Conservation (phyloP, 441 rosid genomes). For the Jatropha podagrica region DNA sequence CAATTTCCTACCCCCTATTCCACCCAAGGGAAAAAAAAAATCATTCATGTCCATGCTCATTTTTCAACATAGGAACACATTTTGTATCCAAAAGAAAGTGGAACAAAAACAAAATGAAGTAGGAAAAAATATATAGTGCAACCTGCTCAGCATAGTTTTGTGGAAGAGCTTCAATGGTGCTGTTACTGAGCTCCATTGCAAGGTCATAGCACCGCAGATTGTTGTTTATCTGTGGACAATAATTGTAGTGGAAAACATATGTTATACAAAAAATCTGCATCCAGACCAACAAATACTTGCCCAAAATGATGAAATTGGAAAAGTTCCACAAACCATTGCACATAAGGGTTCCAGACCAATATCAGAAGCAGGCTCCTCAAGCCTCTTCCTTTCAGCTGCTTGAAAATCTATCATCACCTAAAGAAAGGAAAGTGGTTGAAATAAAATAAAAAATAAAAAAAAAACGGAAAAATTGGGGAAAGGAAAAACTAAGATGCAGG, state of each 20-base stretch:
- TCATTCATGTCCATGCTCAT: not conserved
- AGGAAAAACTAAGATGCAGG: not conserved
- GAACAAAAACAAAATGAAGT: conserved; percentile 1
- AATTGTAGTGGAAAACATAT: conserved; percentile 22
- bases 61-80: not conserved
- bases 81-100: not conserved
- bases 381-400: conserved; percentile 89
- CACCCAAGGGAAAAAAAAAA: not conserved
- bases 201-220: conserved; percentile 99
- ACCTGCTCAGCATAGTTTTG: conserved; percentile 97
- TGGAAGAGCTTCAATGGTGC: conserved; percentile 95
- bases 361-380: conserved; percentile 94
- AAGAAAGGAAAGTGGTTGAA: conserved; percentile 18
- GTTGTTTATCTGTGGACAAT: conserved; percentile 73
- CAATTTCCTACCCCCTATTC: not conserved
- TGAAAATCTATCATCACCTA: conserved; percentile 99
- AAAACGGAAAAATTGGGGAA: not conserved
- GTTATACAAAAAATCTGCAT: conserved; percentile 6
- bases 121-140: conserved; percentile 5
- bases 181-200: conserved; percentile 93
- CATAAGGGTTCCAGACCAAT: conserved; percentile 95
- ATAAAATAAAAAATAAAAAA: not conserved
- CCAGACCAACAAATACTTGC: conserved; percentile 4
- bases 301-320: conserved; percentile 15
- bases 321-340: conserved; percentile 76